Evolutionary conservation across 75 land plant species (phyloP), one percentile per base, ranked within the genome.

Genomic region (Picea glauca): DNA sequence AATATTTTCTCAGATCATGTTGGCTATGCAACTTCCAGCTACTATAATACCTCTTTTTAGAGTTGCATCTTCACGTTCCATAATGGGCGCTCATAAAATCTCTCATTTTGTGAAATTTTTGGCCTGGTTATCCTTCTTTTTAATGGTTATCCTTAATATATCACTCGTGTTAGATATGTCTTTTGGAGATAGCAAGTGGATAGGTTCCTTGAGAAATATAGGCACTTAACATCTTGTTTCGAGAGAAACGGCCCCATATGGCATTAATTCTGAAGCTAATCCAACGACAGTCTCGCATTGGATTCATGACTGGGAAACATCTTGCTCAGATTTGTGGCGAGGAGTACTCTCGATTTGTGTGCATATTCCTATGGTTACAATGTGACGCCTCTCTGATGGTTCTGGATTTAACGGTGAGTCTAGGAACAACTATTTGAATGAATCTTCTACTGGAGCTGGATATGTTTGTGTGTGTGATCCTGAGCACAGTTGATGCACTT

Each of bases 1-100:
- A 6, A 80, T 93, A 58, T 87, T 88, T 64, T 80, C 91, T 30
- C 96, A 97, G 79, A 86, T 97, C 60, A 61, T 94, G 61, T 80
- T 91, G 66, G 94, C 96, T 32, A 72, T 94, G 58, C 86, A 91
- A 63, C 96, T 97, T 81, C 99, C 98, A 70, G 91, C 93, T 62
- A 84, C 93, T 62, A 82, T 89, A 33, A 91, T 95, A 61, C 96
- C 96, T 30, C 91, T 97, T 50, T 87, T 91, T 58, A 85, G 92
- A 26, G 82, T 93, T 43, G 91, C 96, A n/a, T 88, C 96, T 12
- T 93, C 98, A 56, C 83, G 82, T 72, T 60, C 78, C 13, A 85
- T 91, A 56, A 94, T 26, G 26, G 26, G 26, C 26, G 26, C 26
- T 26, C 26, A 26, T 26, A 26, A 26, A 26, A 26, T 26, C 26